phyloP scores from a whole-genome alignment of 805 yeast species.

The Pichia cephalocereana region DNA sequence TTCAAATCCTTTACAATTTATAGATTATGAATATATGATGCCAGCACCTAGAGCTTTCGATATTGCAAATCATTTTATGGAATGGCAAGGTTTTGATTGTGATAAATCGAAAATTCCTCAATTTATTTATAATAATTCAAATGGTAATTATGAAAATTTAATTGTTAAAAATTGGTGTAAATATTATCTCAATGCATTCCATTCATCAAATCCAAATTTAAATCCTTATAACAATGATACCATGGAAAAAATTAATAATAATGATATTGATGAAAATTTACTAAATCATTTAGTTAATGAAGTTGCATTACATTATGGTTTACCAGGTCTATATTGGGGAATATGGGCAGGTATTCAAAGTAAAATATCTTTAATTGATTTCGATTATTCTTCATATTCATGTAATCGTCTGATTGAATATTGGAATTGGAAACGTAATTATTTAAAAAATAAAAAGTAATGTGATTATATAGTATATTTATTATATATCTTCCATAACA shows the following conservation, averaged over 20 bases:
- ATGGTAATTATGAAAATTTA: constrained; percentile 33
- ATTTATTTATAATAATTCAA: not conserved
- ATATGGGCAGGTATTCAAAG: constrained; percentile 75
- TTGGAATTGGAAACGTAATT: constrained; percentile 51
- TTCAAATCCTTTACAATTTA: constrained; percentile 42
- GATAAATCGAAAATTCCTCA: constrained; percentile 48
- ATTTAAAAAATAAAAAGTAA: constrained; percentile 7
- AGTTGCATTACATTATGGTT: constrained; percentile 54
- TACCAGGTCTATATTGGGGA: constrained; percentile 84
- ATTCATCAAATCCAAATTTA: constrained; percentile 5
- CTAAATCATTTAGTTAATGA: constrained; percentile 44
- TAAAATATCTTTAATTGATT: constrained; percentile 59
- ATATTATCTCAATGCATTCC: constrained; percentile 34
- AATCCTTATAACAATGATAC: constrained; percentile 1
- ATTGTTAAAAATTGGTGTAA: constrained; percentile 47
- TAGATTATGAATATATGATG: constrained; percentile 65
- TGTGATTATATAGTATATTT: not conserved
- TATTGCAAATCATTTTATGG: constrained; percentile 66
- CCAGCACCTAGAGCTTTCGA: constrained; percentile 70
- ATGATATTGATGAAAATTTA: not conserved
- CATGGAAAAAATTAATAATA: constrained; percentile 9
- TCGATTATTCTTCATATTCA: constrained; percentile 58
- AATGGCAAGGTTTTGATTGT: constrained; percentile 79
- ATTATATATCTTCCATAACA: constrained; percentile 2
- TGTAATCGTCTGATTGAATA: constrained; percentile 54